These are phyloP conservation scores for Garcia nutans DNA, from an alignment of 345 rosid species.

Conservation along the genomic window DNA sequence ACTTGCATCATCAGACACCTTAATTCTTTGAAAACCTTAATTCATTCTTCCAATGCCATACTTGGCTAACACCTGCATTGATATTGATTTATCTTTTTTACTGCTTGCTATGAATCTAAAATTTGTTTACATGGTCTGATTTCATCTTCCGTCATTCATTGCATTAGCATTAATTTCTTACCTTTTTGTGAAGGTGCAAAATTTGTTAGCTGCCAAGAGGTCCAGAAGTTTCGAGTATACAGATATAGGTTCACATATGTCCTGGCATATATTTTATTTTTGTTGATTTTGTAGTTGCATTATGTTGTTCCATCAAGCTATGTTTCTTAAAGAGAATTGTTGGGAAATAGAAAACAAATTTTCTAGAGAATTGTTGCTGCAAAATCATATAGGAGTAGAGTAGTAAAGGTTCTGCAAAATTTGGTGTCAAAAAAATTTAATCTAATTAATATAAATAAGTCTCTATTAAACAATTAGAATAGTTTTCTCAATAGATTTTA, in stretches of 20 bases:
- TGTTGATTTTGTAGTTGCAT: background rate
- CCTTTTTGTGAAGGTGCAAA: slow-evolving; percentile 62
- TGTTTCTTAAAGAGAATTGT: background rate
- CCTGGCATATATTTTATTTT: background rate
- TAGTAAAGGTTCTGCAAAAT: no score
- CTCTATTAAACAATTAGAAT: no score
- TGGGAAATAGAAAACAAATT: no score
- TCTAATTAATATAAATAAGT: no score
- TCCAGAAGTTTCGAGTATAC: slow-evolving; percentile 76
- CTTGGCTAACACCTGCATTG: no score
- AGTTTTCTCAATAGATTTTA: no score
- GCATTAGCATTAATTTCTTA: slow-evolving; percentile 14
- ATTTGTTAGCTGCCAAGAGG: slow-evolving; percentile 87
- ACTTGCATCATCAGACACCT: no score
- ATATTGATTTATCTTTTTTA: background rate
- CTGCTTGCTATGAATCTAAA: slow-evolving; percentile 1
- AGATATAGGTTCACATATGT: slow-evolving; percentile 57
- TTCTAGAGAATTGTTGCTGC: no score
- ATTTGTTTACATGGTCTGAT: background rate
- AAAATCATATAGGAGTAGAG: no score
- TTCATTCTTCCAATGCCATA: no score
- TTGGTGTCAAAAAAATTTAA: no score
- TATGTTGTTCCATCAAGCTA: background rate
- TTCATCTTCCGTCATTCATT: slow-evolving; percentile 4
- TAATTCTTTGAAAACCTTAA: no score